Conservation (phyloP, 768 basidiomycete genomes). For the Dictyophora rubrovolvata region DNA sequence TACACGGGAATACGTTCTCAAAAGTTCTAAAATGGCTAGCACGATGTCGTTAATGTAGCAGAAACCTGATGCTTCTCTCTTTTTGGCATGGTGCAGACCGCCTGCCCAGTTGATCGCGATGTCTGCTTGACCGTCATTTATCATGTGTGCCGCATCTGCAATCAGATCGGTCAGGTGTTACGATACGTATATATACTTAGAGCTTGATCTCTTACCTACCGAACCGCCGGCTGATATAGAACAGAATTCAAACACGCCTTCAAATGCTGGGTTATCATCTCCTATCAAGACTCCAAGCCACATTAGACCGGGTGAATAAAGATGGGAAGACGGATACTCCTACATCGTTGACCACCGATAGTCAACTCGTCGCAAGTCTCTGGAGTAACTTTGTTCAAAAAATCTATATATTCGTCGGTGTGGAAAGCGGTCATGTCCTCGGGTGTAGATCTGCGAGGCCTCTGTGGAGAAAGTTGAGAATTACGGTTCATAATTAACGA, state of each 20-base stretch:
- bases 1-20: constrained; percentile 78
- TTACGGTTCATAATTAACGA: background rate
- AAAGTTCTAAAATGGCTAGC: constrained; percentile 83
- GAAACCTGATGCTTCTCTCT: constrained; percentile 94
- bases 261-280: constrained; percentile 94
- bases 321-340: constrained; percentile 19
- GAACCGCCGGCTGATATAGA: constrained; percentile 95
- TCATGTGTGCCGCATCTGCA: constrained; percentile 67
- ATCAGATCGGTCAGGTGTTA: background rate
- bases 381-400: constrained; percentile 78
- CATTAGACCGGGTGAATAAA: background rate
- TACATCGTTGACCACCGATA: constrained; percentile 77
- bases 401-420: constrained; percentile 96
- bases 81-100: constrained; percentile 98
- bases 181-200: background rate
- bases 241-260: constrained; percentile 95
- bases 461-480: constrained; percentile 27
- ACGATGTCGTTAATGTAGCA: constrained; percentile 99
- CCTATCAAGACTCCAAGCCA: constrained; percentile 45
- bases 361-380: constrained; percentile 85
- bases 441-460: constrained; percentile 58
- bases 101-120: constrained; percentile 96
- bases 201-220: constrained; percentile 47
- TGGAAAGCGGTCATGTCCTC: constrained; percentile 89
- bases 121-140: constrained; percentile 70